These are phyloP conservation scores for Karstenula rhodostoma DNA, from an alignment of 2,329 filamentous ascomycete genomes.

Conservation along the genomic window DNA sequence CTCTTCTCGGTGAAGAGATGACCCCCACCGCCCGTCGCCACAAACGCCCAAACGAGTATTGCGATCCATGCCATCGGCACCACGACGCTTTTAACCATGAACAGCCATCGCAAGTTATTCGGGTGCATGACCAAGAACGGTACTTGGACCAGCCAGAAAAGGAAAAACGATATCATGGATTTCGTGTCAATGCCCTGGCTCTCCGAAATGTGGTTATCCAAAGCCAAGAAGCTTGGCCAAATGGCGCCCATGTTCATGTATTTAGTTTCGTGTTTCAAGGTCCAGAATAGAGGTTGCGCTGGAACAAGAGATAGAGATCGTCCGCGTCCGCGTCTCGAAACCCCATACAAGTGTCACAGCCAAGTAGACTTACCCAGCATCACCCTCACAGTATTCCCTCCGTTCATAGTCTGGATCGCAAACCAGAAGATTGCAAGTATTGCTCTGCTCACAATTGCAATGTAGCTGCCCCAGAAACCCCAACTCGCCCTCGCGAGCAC, in stretches of 20 bases:
- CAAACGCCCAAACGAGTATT: slow-evolving; percentile 70
- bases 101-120: slow-evolving; percentile 62
- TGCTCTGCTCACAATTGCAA: slow-evolving; percentile 62
- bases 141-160: slow-evolving; percentile 66
- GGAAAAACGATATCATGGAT: slow-evolving; percentile 64
- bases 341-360: no score
- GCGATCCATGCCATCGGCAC: slow-evolving; percentile 68
- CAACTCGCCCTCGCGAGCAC: slow-evolving; percentile 64
- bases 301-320: no score
- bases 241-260: slow-evolving; percentile 51
- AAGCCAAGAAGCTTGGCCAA: slow-evolving; percentile 64
- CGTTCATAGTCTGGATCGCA: slow-evolving; percentile 71
- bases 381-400: slow-evolving; percentile 61
- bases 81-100: slow-evolving; percentile 56
- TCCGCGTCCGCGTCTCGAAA: not conserved
- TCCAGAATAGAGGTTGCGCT: no score
- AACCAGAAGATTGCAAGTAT: slow-evolving; percentile 69
- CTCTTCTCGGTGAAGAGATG: slow-evolving; percentile 58
- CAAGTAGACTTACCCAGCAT: slow-evolving; percentile 51
- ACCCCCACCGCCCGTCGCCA: slow-evolving; percentile 59
- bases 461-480: slow-evolving; percentile 66
- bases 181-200: slow-evolving; percentile 64
- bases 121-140: slow-evolving; percentile 65
- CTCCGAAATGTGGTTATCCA: slow-evolving; percentile 62
- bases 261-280: no score